These are phyloP conservation scores for Leptographium lundbergii DNA, from an alignment of 2,329 filamentous ascomycete species.

Conservation along the genomic window DNA sequence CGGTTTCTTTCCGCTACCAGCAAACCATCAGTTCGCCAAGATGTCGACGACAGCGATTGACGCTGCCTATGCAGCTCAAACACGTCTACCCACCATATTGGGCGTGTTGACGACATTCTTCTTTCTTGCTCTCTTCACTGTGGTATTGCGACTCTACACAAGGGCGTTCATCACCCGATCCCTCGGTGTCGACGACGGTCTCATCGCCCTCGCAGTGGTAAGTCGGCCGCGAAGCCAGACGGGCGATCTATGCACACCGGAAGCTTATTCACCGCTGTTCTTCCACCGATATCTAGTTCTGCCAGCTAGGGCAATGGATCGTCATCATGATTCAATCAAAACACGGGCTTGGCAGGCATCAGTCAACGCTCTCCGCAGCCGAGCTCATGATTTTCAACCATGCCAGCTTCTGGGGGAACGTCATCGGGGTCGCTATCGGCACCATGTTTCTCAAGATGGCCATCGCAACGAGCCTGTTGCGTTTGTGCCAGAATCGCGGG, in stretches of 20 bases:
- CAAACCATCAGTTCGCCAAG: neutral
- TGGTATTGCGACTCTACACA: constrained; percentile 2
- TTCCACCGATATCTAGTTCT: constrained; percentile 8
- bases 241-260: neutral
- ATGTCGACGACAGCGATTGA: neutral
- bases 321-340: constrained; percentile 28
- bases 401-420: constrained; percentile 30
- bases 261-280: neutral
- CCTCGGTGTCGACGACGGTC: constrained; percentile 2
- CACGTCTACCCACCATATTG: constrained; percentile 14
- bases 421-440: constrained; percentile 25
- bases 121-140: neutral
- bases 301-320: constrained; percentile 17
- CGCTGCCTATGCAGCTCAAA: constrained; percentile 14
- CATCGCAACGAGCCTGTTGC: constrained; percentile 12
- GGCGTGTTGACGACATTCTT: constrained; percentile 6
- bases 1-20: neutral
- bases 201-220: neutral
- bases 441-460: constrained; percentile 13
- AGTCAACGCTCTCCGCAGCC: constrained; percentile 19
- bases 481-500: constrained; percentile 14
- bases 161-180: neutral
- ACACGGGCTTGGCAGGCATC: constrained; percentile 34
- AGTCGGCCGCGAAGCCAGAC: neutral
- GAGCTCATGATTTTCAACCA: constrained; percentile 25